A percentile compares a stretch with the other conserved stretches of the same genome.
Evolutionary conservation across 1,284 basidiomycete genomes (phyloP).

Genomic region (Somion occarium): DNA sequence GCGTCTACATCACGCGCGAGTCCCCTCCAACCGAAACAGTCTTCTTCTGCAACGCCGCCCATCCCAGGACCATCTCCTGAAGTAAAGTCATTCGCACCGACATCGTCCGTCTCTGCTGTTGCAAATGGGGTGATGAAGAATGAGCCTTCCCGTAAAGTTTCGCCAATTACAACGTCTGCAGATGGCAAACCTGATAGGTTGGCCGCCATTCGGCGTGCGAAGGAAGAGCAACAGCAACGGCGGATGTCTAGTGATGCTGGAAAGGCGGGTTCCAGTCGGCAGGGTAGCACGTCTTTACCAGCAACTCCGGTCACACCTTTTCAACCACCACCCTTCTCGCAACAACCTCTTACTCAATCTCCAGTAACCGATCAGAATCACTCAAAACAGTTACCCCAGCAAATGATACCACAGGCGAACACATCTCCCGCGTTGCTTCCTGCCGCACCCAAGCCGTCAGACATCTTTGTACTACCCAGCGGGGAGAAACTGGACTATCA

Average conservation of each 20-base stretch:
- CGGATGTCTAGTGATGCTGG: too few relatives aligned
- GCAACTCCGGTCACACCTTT: background rate
- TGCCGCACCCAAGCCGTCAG: too few relatives aligned
- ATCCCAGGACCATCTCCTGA: background rate
- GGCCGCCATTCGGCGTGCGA: background rate
- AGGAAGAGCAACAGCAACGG: background rate
- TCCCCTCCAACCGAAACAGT: too few relatives aligned
- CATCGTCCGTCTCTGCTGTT: background rate
- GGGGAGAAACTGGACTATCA: too few relatives aligned
- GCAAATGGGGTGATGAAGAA: background rate
- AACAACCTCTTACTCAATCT: background rate
- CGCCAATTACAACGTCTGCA: background rate
- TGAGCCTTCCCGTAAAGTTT: background rate
- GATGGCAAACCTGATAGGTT: background rate
- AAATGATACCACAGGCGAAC: background rate
- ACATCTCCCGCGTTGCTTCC: background rate
- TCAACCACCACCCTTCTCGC: background rate
- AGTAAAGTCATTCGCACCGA: background rate
- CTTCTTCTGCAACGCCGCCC: too few relatives aligned
- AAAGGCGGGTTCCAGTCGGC: background rate
- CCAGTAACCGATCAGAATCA: too few relatives aligned
- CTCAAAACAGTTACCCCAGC: too few relatives aligned
- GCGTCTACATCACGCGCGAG: too few relatives aligned
- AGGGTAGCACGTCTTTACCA: background rate
- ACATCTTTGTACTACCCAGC: too few relatives aligned